Conservation (phyloP, 257 asterid genomes). For the Petunia axillaris region DNA sequence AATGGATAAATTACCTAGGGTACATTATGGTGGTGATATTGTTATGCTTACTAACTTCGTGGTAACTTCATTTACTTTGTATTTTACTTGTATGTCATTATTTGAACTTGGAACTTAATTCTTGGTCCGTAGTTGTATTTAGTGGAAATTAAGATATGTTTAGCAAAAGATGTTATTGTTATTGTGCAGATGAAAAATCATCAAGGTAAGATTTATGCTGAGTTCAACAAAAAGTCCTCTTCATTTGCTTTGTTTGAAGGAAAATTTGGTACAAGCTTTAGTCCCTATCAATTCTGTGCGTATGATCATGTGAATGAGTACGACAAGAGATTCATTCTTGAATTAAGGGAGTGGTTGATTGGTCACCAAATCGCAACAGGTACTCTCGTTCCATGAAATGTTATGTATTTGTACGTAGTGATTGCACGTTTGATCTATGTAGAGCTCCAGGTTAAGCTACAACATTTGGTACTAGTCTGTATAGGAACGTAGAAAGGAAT, state of each 20-base stretch:
- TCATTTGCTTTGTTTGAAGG: slow-evolving; percentile 73
- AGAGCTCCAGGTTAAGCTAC: not conserved
- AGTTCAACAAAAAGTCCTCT: slow-evolving; percentile 62
- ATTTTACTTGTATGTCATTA: too few relatives aligned
- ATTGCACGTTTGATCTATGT: not conserved
- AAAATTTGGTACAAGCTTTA: slow-evolving; percentile 35
- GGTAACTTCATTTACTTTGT: slow-evolving; percentile 37
- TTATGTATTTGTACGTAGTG: not conserved
- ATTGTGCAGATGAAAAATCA: slow-evolving; percentile 56
- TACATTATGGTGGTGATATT: slow-evolving; percentile 60
- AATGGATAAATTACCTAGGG: slow-evolving; percentile 63
- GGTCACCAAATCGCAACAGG: slow-evolving; percentile 42
- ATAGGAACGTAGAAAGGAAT: not conserved
- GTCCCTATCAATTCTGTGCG: slow-evolving; percentile 59
- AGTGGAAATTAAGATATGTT: too few relatives aligned
- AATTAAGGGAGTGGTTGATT: slow-evolving; percentile 50
- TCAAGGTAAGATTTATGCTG: slow-evolving; percentile 53
- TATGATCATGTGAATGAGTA: slow-evolving; percentile 47
- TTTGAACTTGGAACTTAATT: not conserved
- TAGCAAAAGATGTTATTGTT: too few relatives aligned
- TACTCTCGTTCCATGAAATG: slow-evolving; percentile 7
- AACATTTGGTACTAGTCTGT: not conserved
- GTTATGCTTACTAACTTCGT: slow-evolving; percentile 53
- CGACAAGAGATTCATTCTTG: slow-evolving; percentile 47
- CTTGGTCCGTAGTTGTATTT: too few relatives aligned